Conservation (phyloP, 2,329 filamentous ascomycete genomes). For the Fusarium sp. region DNA sequence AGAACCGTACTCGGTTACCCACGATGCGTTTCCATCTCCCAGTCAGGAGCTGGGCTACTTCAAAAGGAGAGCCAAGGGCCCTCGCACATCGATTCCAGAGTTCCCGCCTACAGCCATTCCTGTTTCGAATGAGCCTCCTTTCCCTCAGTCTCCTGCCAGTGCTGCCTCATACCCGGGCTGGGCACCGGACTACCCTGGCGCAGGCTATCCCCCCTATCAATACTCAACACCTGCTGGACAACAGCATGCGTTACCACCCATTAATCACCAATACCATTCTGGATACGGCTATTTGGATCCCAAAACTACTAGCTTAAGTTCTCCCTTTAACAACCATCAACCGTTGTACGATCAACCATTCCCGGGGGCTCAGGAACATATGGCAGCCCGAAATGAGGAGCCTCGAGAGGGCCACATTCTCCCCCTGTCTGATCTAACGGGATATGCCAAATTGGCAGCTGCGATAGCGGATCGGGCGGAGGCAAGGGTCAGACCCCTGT, state of each 20-base stretch:
- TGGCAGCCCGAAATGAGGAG: slow-evolving; percentile 17
- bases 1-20: slow-evolving; percentile 24
- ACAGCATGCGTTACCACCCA: slow-evolving; percentile 2
- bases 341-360: slow-evolving; percentile 17
- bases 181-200: slow-evolving; percentile 26
- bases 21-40: slow-evolving; percentile 30
- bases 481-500: slow-evolving; percentile 72
- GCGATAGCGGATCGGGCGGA: slow-evolving; percentile 58
- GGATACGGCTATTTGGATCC: slow-evolving; percentile 21
- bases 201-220: slow-evolving; percentile 34
- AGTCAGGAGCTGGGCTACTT: slow-evolving; percentile 31
- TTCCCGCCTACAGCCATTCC: slow-evolving; percentile 21
- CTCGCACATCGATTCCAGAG: slow-evolving; percentile 12
- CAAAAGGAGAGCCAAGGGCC: slow-evolving; percentile 23
- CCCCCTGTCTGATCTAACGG: slow-evolving; percentile 62
- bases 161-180: slow-evolving; percentile 22
- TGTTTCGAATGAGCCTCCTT: slow-evolving; percentile 14
- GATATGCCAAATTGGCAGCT: slow-evolving; percentile 76
- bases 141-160: slow-evolving; percentile 28
- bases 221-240: slow-evolving; percentile 25
- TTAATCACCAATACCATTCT: slow-evolving; percentile 25
- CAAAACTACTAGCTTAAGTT: slow-evolving; percentile 2
- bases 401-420: slow-evolving; percentile 52
- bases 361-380: slow-evolving; percentile 22
- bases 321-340: slow-evolving; percentile 9